These are phyloP conservation scores for Candida labiduridarum DNA, from an alignment of 1,139 yeast genomes.

Conservation along the genomic window DNA sequence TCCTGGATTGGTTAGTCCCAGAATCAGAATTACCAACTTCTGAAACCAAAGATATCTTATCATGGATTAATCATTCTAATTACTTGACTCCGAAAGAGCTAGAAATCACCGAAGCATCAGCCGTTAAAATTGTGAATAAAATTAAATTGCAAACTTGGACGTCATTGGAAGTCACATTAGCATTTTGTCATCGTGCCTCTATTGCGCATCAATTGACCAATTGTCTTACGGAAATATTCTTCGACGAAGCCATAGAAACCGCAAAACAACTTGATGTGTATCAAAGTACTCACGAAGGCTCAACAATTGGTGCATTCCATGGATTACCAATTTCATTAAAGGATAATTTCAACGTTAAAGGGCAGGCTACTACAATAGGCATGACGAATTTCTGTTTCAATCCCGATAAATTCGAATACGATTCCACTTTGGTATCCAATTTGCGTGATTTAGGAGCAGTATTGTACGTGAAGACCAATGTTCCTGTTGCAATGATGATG, in stretches of 20 bases:
- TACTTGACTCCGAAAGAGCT: constrained; percentile 47
- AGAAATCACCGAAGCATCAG: constrained; percentile 49
- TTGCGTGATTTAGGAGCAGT: constrained; percentile 62
- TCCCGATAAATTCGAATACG: constrained; percentile 46
- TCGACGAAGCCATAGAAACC: constrained; percentile 36
- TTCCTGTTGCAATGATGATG: constrained; percentile 52
- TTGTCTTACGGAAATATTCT: constrained; percentile 35
- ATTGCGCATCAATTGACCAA: constrained; percentile 39
- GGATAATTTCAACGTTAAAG: constrained; percentile 64
- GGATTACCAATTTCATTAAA: constrained; percentile 76
- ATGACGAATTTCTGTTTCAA: constrained; percentile 58
- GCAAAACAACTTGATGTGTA: constrained; percentile 40
- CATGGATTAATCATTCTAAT: constrained; percentile 20
- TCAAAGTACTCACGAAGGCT: constrained; percentile 48
- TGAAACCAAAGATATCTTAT: constrained; percentile 34
- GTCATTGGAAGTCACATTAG: constrained; percentile 50
- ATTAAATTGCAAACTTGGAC: constrained; percentile 36
- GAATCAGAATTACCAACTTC: constrained; percentile 29
- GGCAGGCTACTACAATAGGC: constrained; percentile 58
- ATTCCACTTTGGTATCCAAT: constrained; percentile 21
- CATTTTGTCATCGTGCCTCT: constrained; percentile 54
- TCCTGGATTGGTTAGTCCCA: constrained; percentile 43
- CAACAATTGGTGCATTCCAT: constrained; percentile 71
- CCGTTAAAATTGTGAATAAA: constrained; percentile 33
- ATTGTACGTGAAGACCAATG: constrained; percentile 49